Evolutionary conservation across 2,329 filamentous ascomycete species (phyloP).

Genomic region (Fusarium phyllophilum): DNA sequence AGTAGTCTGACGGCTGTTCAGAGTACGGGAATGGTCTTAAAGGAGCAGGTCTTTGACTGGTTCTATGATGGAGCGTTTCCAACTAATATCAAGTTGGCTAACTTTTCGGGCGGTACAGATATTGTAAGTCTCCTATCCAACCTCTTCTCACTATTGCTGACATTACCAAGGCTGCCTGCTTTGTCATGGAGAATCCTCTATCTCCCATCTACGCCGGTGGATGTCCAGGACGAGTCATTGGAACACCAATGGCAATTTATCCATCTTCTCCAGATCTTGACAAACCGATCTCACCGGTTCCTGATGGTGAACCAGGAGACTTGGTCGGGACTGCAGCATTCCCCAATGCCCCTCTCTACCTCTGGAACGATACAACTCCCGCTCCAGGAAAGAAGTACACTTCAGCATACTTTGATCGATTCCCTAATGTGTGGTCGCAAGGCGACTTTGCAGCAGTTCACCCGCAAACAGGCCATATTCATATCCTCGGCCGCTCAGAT

Average conservation of each 20-base stretch:
- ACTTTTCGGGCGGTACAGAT: constrained; percentile 83
- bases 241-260: constrained; percentile 66
- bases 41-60: constrained; percentile 83
- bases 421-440: constrained; percentile 79
- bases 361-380: constrained; percentile 66
- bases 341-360: constrained; percentile 77
- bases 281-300: constrained; percentile 55
- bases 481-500: constrained; percentile 77
- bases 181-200: constrained; percentile 74
- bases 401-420: constrained; percentile 70
- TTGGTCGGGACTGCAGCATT: constrained; percentile 77
- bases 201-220: constrained; percentile 71
- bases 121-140: constrained; percentile 60
- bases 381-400: constrained; percentile 67
- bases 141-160: background rate
- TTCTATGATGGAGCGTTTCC: constrained; percentile 79
- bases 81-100: constrained; percentile 70
- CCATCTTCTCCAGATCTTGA: constrained; percentile 62
- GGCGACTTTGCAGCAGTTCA: constrained; percentile 82
- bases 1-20: constrained; percentile 69
- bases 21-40: constrained; percentile 84
- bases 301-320: constrained; percentile 75
- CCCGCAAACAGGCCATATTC: constrained; percentile 71
- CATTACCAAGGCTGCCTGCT: constrained; percentile 61
- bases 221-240: constrained; percentile 61